Evolutionary conservation across 257 asterid species (phyloP).

Genomic region (Asclepias syriaca): DNA sequence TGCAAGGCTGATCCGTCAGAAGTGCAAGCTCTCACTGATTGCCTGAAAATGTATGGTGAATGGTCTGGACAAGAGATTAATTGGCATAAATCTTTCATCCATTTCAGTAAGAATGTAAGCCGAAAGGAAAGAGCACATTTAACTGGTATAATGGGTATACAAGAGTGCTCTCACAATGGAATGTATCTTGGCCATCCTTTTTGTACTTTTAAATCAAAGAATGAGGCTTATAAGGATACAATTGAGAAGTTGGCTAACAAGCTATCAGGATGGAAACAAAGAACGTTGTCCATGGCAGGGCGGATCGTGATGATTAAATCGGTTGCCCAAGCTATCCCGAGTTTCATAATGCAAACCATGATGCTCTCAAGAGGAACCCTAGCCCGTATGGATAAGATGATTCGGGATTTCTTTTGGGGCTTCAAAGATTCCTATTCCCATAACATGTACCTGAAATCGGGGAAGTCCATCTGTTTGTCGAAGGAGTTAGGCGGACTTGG

Average conservation of each 20-base stretch:
- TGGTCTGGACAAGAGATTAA: too few species aligned
- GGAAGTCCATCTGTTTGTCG: not conserved
- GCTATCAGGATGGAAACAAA: not conserved
- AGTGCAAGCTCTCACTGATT: too few species aligned
- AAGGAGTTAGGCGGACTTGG: not conserved
- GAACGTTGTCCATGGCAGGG: not conserved
- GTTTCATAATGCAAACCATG: not conserved
- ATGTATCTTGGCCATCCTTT: too few species aligned
- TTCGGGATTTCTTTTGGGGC: not conserved
- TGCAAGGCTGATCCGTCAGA: too few species aligned
- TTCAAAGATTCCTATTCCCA: not conserved
- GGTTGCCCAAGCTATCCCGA: not conserved
- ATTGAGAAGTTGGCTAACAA: not conserved
- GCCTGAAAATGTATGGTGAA: too few species aligned
- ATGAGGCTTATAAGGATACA: not conserved
- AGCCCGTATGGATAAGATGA: not conserved
- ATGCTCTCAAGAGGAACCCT: not conserved
- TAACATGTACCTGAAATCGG: not conserved
- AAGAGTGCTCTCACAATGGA: too few species aligned
- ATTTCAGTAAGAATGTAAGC: too few species aligned
- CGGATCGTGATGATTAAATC: not conserved
- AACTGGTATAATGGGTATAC: too few species aligned
- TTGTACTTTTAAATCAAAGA: too few species aligned
- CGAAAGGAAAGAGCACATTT: rapidly evolving
- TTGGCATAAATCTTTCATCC: too few species aligned